Conservation (phyloP, 1,284 basidiomycete genomes). For the Bjerkandera adusta region DNA sequence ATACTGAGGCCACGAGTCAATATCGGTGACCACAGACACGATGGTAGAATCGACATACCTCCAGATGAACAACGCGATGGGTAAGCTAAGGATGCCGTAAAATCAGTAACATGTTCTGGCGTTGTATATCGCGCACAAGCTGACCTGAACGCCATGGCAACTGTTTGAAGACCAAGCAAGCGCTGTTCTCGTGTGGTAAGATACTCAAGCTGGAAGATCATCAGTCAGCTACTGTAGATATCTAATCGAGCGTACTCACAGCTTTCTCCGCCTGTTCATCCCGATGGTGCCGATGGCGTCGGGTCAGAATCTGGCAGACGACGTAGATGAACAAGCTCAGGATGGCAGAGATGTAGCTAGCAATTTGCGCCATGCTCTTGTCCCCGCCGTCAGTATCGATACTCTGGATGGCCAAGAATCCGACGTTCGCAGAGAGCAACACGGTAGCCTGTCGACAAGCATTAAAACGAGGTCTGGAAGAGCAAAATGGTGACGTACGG, state of each 20-base stretch:
- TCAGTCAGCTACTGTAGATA: neutral
- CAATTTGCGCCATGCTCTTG: constrained; percentile 24
- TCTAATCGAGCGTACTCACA: neutral
- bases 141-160: constrained; percentile 24
- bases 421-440: constrained; percentile 40
- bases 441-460: constrained; percentile 11
- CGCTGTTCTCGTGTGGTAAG: constrained; percentile 12
- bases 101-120: neutral
- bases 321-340: constrained; percentile 27
- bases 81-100: neutral
- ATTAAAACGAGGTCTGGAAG: neutral
- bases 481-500: constrained; percentile 20
- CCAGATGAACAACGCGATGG: neutral
- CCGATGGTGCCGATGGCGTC: constrained; percentile 18
- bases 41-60: too few relatives aligned
- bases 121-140: neutral
- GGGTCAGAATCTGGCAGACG: constrained; percentile 22
- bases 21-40: too few relatives aligned
- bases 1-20: too few relatives aligned
- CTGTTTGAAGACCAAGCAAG: constrained; percentile 15
- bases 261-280: constrained; percentile 3
- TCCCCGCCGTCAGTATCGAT: constrained; percentile 20
- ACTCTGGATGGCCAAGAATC: constrained; percentile 37
- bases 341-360: constrained; percentile 27
- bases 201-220: constrained; percentile 16